These are phyloP conservation scores for Debaryomyces prosopidis DNA, from an alignment of 805 yeast species.

Conservation along the genomic window DNA sequence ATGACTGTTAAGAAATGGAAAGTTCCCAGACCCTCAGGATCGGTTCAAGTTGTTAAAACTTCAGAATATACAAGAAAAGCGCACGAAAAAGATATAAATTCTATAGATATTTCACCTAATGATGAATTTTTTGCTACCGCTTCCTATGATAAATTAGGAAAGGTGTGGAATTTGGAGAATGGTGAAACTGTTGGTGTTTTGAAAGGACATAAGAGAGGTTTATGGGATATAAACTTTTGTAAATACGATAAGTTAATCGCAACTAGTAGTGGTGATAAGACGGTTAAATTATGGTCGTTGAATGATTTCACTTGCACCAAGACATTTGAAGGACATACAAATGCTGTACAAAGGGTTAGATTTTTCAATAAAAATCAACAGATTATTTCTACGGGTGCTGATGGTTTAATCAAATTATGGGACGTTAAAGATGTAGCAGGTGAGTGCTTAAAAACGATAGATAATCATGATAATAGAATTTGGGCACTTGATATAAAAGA, in stretches of 20 bases:
- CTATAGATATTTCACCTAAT: slow-evolving; percentile 87
- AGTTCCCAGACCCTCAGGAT: slow-evolving; percentile 50
- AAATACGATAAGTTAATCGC: slow-evolving; percentile 73
- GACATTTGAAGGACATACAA: slow-evolving; percentile 93
- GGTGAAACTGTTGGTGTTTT: slow-evolving; percentile 87
- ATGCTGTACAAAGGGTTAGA: slow-evolving; percentile 81
- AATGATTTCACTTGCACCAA: slow-evolving; percentile 70
- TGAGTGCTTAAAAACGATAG: slow-evolving; percentile 81
- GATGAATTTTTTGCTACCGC: slow-evolving; percentile 90
- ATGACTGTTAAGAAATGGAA: slow-evolving; percentile 85
- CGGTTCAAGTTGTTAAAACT: slow-evolving; percentile 42
- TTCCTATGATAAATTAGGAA: slow-evolving; percentile 88
- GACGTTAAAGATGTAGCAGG: slow-evolving; percentile 59
- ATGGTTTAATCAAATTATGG: slow-evolving; percentile 88
- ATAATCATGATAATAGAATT: slow-evolving; percentile 88
- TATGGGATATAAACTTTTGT: slow-evolving; percentile 89
- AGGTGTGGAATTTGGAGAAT: slow-evolving; percentile 80
- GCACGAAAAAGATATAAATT: slow-evolving; percentile 94
- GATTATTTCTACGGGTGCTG: slow-evolving; percentile 83
- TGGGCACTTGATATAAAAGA: slow-evolving; percentile 79
- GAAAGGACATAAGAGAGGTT: slow-evolving; percentile 90
- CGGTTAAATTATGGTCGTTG: slow-evolving; percentile 86
- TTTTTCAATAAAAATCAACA: slow-evolving; percentile 70
- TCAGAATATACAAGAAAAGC: slow-evolving; percentile 93
- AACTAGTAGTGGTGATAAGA: slow-evolving; percentile 92